These are phyloP conservation scores for Glycine tomentella DNA, from an alignment of 306 rosid species.

Conservation along the genomic window DNA sequence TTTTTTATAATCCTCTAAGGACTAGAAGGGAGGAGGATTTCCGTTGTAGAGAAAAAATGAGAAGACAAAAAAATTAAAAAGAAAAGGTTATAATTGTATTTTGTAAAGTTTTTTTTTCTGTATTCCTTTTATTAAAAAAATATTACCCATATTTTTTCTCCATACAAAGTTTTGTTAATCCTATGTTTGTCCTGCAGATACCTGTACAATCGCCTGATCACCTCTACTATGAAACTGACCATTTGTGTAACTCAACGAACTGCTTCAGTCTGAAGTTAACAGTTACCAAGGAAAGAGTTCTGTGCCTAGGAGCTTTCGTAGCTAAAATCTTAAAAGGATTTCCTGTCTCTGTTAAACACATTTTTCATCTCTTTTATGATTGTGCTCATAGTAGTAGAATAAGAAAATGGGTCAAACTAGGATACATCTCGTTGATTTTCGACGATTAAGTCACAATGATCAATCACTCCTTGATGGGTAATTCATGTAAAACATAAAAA, in stretches of 20 bases:
- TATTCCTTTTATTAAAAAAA: too few species aligned
- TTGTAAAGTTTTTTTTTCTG: too few species aligned
- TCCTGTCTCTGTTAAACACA: background rate
- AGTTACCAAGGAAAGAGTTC: background rate
- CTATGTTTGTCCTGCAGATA: too few species aligned
- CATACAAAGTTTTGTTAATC: background rate
- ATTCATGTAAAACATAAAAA: background rate
- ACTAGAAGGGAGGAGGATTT: too few species aligned
- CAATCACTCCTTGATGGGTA: conserved; percentile 20
- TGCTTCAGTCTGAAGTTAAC: background rate
- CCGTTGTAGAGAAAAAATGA: too few species aligned
- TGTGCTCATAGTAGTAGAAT: too few species aligned
- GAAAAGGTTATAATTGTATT: too few species aligned
- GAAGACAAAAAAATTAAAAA: too few species aligned
- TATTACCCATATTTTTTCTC: background rate
- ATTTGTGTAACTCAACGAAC: conserved; percentile 4
- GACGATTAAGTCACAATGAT: background rate
- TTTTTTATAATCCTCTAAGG: too few species aligned
- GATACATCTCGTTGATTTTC: background rate
- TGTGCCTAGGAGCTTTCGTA: background rate
- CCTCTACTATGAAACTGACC: background rate
- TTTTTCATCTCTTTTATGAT: too few species aligned
- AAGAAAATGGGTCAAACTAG: background rate
- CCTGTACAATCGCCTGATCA: too few species aligned
- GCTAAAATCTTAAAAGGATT: background rate